Conservation (phyloP, 352 stramenopile species). For the Globisporangium solare region DNA sequence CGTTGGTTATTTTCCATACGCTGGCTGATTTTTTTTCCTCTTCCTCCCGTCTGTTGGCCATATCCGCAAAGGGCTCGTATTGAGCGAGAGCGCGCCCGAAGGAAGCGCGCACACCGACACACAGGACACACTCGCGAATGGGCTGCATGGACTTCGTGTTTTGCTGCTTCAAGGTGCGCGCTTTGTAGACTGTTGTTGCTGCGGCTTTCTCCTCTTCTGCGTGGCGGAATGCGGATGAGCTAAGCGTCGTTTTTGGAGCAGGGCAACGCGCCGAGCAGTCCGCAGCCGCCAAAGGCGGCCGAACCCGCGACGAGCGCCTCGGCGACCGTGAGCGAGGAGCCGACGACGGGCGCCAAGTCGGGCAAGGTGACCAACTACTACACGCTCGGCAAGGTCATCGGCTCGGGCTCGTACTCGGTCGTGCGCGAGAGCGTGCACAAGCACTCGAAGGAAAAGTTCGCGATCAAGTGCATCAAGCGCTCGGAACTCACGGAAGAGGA, state of each 20-base stretch:
- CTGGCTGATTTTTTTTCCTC: conserved; percentile 10
- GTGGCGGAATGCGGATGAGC: too few relatives aligned
- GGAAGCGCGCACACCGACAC: neutral
- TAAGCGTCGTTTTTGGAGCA: neutral
- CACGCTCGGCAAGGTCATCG: conserved; percentile 77
- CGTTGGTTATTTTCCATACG: conserved; percentile 5
- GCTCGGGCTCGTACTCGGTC: conserved; percentile 88
- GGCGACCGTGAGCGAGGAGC: conserved; percentile 14
- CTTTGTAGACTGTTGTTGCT: neutral
- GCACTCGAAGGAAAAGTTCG: conserved; percentile 72
- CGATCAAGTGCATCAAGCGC: conserved; percentile 91
- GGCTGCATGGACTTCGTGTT: conserved; percentile 64
- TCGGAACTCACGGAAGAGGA: conserved; percentile 71
- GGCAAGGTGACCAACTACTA: conserved; percentile 73
- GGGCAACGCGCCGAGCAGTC: conserved; percentile 10
- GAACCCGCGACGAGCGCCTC: conserved; percentile 11
- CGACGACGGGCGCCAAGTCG: conserved; percentile 17
- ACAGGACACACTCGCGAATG: conserved; percentile 22
- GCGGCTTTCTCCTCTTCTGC: too few relatives aligned
- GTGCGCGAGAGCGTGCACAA: conserved; percentile 84
- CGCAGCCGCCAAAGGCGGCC: conserved; percentile 4
- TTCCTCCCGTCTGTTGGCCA: neutral
- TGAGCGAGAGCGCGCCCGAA: neutral
- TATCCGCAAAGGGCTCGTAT: neutral
- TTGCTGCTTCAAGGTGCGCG: conserved; percentile 50